A percentile compares a stretch with the other conserved stretches of the same genome.
phyloP scores from a whole-genome alignment of 2,329 filamentous ascomycete species.

The Botrytis squamosa region DNA sequence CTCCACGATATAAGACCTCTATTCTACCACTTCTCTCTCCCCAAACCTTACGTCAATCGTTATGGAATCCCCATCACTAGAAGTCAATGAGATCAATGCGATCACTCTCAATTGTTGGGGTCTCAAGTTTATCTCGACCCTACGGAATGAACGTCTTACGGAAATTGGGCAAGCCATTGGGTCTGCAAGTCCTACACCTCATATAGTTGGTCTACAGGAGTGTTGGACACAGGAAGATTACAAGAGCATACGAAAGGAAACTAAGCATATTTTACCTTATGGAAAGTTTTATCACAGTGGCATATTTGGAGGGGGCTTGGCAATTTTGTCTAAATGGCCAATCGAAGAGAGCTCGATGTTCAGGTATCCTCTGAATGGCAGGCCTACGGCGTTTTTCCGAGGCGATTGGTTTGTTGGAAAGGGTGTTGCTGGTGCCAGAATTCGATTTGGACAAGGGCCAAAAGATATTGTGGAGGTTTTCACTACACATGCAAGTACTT shows the following conservation, averaged over 20 bases:
- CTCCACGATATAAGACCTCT: not conserved
- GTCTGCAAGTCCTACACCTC: constrained; percentile 62
- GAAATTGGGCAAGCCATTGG: constrained; percentile 85
- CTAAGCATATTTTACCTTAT: constrained; percentile 73
- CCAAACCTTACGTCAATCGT: not conserved
- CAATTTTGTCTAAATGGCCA: constrained; percentile 87
- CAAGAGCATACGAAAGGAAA: constrained; percentile 70
- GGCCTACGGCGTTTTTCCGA: constrained; percentile 88
- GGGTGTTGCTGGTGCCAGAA: constrained; percentile 79
- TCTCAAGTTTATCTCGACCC: constrained; percentile 78
- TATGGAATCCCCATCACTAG: not conserved
- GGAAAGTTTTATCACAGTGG: constrained; percentile 92
- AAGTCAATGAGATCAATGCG: constrained; percentile 61
- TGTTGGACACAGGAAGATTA: constrained; percentile 90
- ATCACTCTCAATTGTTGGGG: constrained; percentile 97
- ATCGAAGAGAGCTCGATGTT: constrained; percentile 87
- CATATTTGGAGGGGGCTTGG: constrained; percentile 84
- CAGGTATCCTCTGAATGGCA: constrained; percentile 85
- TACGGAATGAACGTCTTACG: constrained; percentile 71
- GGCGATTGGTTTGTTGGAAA: constrained; percentile 98
- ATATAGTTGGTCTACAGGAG: constrained; percentile 93
- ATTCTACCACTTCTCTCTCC: not conserved
- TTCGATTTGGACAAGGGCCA: constrained; percentile 64
- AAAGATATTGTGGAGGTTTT: constrained; percentile 83
- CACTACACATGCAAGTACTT: constrained; percentile 71